phyloP scores from a whole-genome alignment of 306 rosid genomes.

The Glycine soja region DNA sequence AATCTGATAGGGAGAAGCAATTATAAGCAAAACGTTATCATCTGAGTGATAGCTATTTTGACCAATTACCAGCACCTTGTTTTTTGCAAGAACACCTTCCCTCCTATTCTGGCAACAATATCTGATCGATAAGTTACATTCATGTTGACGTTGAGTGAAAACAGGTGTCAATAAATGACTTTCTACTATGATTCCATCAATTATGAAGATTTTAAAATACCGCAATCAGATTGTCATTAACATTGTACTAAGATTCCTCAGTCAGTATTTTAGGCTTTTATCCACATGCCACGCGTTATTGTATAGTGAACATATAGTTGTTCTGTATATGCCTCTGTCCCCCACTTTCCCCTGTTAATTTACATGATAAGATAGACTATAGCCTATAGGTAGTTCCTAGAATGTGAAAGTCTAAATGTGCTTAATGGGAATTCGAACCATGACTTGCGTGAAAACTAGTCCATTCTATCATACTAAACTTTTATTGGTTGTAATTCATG shows the following conservation, averaged over 20 bases:
- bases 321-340: constrained; percentile 9
- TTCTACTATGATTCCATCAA: constrained; percentile 35
- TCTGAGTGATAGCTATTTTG: constrained; percentile 31
- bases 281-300: constrained; percentile 21
- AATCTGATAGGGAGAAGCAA: constrained; percentile 2
- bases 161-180: constrained; percentile 42
- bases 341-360: background rate
- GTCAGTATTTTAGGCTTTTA: constrained; percentile 29
- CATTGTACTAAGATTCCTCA: constrained; percentile 24
- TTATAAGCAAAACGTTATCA: background rate
- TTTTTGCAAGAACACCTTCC: constrained; percentile 16
- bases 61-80: constrained; percentile 24
- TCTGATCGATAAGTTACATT: constrained; percentile 32
- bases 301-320: constrained; percentile 6
- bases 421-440: too few species aligned
- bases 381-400: background rate
- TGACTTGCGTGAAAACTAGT: background rate
- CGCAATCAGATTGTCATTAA: constrained; percentile 33
- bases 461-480: background rate
- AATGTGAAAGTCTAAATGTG: background rate
- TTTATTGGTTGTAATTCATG: background rate
- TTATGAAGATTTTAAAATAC: constrained; percentile 31
- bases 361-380: constrained; percentile 6
- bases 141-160: constrained; percentile 16
- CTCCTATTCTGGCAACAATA: constrained; percentile 18